These are phyloP conservation scores for Shiraia sp. DNA, from an alignment of 2,329 filamentous ascomycete genomes.

Conservation along the genomic window DNA sequence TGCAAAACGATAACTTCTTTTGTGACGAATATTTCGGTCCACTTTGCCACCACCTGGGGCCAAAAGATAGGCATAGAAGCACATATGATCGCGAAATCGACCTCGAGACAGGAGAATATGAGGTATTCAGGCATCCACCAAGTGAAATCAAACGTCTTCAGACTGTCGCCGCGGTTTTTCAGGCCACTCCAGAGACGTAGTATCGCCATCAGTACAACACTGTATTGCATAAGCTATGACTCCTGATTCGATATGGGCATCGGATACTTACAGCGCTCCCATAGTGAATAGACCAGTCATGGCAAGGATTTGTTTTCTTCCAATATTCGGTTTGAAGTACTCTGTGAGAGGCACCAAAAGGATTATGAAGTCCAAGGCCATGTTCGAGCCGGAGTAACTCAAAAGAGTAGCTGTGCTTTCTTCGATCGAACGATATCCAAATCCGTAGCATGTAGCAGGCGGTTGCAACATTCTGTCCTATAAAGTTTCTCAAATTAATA, in stretches of 20 bases:
- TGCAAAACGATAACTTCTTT: conserved; percentile 38
- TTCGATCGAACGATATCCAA: conserved; percentile 16
- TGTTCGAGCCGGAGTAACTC: conserved; percentile 33
- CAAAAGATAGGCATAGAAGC: conserved; percentile 45
- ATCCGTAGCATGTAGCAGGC: conserved; percentile 30
- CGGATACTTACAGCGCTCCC: conserved; percentile 26
- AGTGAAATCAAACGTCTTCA: conserved; percentile 32
- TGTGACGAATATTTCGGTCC: conserved; percentile 38
- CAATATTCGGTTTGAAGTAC: conserved; percentile 25
- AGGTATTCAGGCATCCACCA: conserved; percentile 35
- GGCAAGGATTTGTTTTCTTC: conserved; percentile 28
- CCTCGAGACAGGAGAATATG: conserved; percentile 38
- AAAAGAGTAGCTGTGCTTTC: conserved; percentile 23
- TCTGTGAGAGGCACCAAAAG: conserved; percentile 33
- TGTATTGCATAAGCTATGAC: conserved; percentile 10
- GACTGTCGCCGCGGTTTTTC: conserved; percentile 15
- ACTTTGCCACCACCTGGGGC: conserved; percentile 34
- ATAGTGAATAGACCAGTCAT: conserved; percentile 31
- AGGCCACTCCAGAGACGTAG: conserved; percentile 34
- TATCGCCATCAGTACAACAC: conserved; percentile 34
- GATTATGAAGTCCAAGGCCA: conserved; percentile 35
- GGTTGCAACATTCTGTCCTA: conserved; percentile 9
- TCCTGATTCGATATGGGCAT: neutral
- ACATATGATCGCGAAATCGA: conserved; percentile 43
- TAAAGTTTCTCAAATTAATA: too few relatives aligned